Conservation (phyloP, 1,284 basidiomycete genomes). For the Cerrena zonata region DNA sequence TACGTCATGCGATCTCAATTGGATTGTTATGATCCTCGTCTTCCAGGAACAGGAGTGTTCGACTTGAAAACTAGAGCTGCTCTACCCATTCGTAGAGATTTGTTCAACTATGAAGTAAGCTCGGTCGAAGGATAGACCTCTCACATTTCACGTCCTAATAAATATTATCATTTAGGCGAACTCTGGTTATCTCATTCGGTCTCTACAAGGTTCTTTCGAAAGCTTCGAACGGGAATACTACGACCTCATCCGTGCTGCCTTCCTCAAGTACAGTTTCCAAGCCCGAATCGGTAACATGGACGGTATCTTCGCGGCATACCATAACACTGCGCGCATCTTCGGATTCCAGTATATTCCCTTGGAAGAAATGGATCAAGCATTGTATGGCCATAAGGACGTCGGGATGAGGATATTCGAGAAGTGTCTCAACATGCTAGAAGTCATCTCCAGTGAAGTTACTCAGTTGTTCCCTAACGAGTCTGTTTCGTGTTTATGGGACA, state of each 20-base stretch:
- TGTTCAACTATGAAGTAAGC: slow-evolving; percentile 74
- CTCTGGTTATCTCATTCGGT: slow-evolving; percentile 70
- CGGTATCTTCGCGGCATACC: slow-evolving; percentile 91
- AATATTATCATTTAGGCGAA: slow-evolving; percentile 46
- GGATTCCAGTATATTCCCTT: slow-evolving; percentile 93
- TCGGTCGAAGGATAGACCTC: neutral
- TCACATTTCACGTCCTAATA: neutral
- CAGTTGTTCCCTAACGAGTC: slow-evolving; percentile 66
- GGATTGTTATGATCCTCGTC: slow-evolving; percentile 75
- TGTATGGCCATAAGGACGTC: slow-evolving; percentile 62
- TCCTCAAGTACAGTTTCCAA: slow-evolving; percentile 96
- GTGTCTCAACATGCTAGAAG: slow-evolving; percentile 72
- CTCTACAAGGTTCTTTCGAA: slow-evolving; percentile 54
- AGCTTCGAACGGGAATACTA: slow-evolving; percentile 89
- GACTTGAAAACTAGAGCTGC: slow-evolving; percentile 94
- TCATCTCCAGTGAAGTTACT: slow-evolving; percentile 57
- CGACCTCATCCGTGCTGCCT: slow-evolving; percentile 88
- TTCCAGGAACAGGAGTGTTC: slow-evolving; percentile 89
- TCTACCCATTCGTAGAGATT: slow-evolving; percentile 79
- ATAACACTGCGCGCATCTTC: slow-evolving; percentile 84
- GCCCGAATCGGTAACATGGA: slow-evolving; percentile 97
- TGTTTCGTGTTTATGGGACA: slow-evolving; percentile 57
- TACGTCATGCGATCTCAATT: slow-evolving; percentile 94
- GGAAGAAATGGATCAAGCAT: slow-evolving; percentile 78
- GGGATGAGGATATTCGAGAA: slow-evolving; percentile 78